phyloP scores from a whole-genome alignment of 2,329 filamentous ascomycete genomes.

The Aureobasidium melanogenum region DNA sequence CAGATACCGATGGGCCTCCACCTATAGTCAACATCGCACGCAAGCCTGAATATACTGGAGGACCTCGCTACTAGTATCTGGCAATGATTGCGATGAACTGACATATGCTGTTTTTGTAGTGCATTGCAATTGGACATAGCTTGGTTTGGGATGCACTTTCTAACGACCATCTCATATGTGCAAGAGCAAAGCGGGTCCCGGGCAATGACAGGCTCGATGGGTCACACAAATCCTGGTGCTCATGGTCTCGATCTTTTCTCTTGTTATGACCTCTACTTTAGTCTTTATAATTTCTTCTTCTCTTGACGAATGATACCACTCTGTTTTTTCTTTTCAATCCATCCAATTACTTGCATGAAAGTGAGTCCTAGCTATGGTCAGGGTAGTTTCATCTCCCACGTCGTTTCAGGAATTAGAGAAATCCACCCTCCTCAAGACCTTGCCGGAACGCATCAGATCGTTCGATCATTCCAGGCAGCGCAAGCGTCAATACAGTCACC shows the following conservation, averaged over 20 bases:
- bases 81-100: not conserved
- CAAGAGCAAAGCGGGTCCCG: not conserved
- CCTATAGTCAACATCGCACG: slow-evolving; percentile 76
- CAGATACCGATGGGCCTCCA: slow-evolving; percentile 68
- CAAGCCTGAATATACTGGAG: slow-evolving; percentile 58
- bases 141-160: not conserved
- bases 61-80: not conserved
- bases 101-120: not conserved
- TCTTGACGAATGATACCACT: slow-evolving; percentile 3
- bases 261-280: not conserved
- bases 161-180: too few relatives aligned
- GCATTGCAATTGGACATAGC: not conserved
- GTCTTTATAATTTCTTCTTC: not conserved
- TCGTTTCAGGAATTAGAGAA: not conserved
- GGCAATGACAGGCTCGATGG: not conserved
- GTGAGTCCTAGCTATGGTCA: not conserved
- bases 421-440: not conserved
- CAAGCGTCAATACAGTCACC: not conserved
- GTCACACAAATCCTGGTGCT: not conserved
- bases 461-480: not conserved
- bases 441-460: too few relatives aligned
- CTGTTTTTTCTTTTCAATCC: not conserved
- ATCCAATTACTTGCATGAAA: not conserved
- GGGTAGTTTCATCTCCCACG: not conserved
- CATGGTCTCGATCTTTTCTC: not conserved